phyloP scores from a whole-genome alignment of 768 basidiomycete genomes.

The Leucosporidium creatinivorum region DNA sequence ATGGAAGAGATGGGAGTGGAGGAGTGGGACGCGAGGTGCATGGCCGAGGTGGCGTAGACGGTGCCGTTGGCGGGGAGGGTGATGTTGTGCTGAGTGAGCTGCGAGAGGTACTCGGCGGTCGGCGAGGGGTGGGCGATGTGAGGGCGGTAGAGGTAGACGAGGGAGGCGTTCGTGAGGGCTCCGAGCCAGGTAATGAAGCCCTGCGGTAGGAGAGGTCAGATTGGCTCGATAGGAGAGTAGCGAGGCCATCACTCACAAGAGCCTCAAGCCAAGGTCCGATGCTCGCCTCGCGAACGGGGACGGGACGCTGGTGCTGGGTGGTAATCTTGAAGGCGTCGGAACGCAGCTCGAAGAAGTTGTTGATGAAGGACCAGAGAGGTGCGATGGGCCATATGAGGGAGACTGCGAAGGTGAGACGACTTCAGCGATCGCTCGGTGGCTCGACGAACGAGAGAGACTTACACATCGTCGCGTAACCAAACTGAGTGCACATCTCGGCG shows the following conservation, averaged over 20 bases:
- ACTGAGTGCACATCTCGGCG: slow-evolving; percentile 87
- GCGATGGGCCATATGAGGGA: slow-evolving; percentile 90
- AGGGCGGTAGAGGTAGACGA: slow-evolving; percentile 82
- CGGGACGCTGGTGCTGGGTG: slow-evolving; percentile 70
- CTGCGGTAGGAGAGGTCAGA: slow-evolving; percentile 31
- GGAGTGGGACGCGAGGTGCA: slow-evolving; percentile 1
- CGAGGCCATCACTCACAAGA: slow-evolving; percentile 47
- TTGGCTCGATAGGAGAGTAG: background rate
- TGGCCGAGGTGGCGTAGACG: background rate
- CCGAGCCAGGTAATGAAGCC: slow-evolving; percentile 79
- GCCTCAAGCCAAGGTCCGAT: slow-evolving; percentile 93
- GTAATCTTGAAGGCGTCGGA: slow-evolving; percentile 95
- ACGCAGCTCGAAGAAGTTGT: slow-evolving; percentile 82
- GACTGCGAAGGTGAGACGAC: slow-evolving; percentile 71
- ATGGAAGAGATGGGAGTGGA: slow-evolving; percentile 22
- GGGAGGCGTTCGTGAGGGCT: slow-evolving; percentile 76
- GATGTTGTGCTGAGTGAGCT: slow-evolving; percentile 29
- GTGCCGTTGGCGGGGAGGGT: slow-evolving; percentile 1
- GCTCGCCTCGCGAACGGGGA: slow-evolving; percentile 77
- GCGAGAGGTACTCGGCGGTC: slow-evolving; percentile 13
- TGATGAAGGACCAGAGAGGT: slow-evolving; percentile 77
- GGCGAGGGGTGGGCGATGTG: slow-evolving; percentile 18
- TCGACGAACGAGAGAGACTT: no score
- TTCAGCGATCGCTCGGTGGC: background rate
- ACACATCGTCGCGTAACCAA: slow-evolving; percentile 5